phyloP scores from a whole-genome alignment of 2,329 filamentous ascomycete species.

The Botrytis paeoniae region DNA sequence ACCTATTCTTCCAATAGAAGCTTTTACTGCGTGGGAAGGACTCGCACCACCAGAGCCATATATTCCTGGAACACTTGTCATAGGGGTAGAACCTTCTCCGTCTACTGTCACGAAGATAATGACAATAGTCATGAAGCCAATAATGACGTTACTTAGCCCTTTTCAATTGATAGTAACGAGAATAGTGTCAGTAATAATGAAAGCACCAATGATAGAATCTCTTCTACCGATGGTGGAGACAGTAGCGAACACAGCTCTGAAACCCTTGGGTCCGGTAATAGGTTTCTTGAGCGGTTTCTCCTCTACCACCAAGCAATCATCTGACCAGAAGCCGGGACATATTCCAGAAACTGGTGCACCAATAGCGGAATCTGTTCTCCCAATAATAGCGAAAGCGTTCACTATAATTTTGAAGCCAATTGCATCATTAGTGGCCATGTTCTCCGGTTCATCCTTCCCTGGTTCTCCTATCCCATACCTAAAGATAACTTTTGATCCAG shows the following conservation, averaged over 20 bases:
- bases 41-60: neutral
- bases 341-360: too few species aligned
- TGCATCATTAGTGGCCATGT: neutral
- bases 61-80: too few species aligned
- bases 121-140: neutral
- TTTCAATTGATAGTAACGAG: neutral
- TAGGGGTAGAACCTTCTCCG: neutral
- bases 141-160: neutral
- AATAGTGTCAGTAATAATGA: neutral
- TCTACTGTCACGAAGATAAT: neutral
- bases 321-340: neutral
- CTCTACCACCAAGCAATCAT: neutral
- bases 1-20: neutral
- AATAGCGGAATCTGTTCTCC: neutral
- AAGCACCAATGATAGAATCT: neutral
- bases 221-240: neutral
- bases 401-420: neutral
- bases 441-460: neutral
- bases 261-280: neutral
- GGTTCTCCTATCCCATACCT: neutral
- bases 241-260: neutral
- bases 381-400: neutral
- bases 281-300: neutral
- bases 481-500: neutral
- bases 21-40: neutral